Base-by-base conservation (phyloP, 2,329 filamentous ascomycete genomes). In the Drechslerella coelobrocha region DNA sequence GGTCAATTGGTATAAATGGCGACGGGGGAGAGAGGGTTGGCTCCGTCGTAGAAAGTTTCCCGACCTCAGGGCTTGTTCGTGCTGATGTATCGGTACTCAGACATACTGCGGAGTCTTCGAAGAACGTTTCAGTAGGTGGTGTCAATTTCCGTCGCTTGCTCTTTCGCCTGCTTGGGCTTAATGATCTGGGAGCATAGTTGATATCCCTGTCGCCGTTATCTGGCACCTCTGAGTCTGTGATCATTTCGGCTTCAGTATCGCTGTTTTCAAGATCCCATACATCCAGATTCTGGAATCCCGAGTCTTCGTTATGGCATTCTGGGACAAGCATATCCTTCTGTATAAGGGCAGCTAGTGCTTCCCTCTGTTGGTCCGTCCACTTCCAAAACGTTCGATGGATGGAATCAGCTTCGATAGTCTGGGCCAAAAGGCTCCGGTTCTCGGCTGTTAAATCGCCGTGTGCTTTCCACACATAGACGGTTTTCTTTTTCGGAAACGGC, bases 401-500 rank as follows among this genome's bases (percentile, higher is more conserved):
- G 1, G 29, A 19, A 3, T 52, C 45, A 27, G 31, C 10, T 5
- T 47, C 14, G n/a, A 53, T 53, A 17, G 61, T 66, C 9, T 26
- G 43, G 1, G 10, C 26, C 14, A 59, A 9, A 7, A 66, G 19
- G 5, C 27, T 12, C 23, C 23, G 5, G 7, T 52, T 45, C n/a
- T 59, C 26, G 6, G 19, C 10, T 7, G 37, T 17, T 5, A 66
- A 19, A n/a, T 50, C 27, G 29, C 48, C 55, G 3, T 43, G 21
- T 0, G 29, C 2, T 19, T 41, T 54, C 62, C 62, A 68, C 1
- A 61, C 8, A n/a, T 68, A 68, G 4, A 54, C 8, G 5, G 62
- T 68, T 12, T 50, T 60, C 24, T 27, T 27, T 12, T 23, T 68
- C 3, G 62, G 48, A 27, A 54, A 68, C 5, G 62, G 62, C 17